Evolutionary conservation across 768 basidiomycete species (phyloP).

Genomic region (Leccinum barrowsii): DNA sequence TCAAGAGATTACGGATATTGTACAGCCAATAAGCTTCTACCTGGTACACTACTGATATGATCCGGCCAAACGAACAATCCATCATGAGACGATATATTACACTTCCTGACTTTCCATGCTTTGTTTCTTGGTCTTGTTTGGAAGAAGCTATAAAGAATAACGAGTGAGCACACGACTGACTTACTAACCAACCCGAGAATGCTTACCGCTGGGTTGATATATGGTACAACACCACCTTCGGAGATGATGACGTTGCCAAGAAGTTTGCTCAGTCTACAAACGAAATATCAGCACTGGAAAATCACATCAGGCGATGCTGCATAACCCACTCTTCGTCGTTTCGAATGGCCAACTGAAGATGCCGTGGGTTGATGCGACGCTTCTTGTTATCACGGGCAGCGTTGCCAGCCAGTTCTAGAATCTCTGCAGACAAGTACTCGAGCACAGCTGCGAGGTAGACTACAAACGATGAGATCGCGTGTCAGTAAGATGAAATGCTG

Average conservation of each 20-base stretch:
- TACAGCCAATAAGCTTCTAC: conserved; percentile 5
- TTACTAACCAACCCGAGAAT: background rate
- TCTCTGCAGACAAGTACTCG: conserved; percentile 90
- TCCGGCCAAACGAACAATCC: background rate
- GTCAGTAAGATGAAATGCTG: conserved; percentile 10
- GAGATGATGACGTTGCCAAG: conserved; percentile 87
- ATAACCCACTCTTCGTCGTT: conserved; percentile 81
- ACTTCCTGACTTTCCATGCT: conserved; percentile 33
- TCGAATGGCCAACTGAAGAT: conserved; percentile 90
- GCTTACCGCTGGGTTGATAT: conserved; percentile 61
- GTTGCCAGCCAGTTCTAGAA: conserved; percentile 89
- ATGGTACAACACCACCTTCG: conserved; percentile 90
- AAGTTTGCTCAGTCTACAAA: conserved; percentile 59
- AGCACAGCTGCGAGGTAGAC: conserved; percentile 92
- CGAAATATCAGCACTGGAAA: background rate
- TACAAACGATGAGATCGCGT: conserved; percentile 21
- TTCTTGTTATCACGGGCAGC: conserved; percentile 91
- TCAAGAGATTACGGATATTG: background rate
- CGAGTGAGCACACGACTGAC: background rate
- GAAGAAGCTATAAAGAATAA: conserved; percentile 22
- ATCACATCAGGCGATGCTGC: background rate
- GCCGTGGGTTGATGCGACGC: conserved; percentile 93
- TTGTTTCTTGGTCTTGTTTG: conserved; percentile 30
- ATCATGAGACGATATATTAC: conserved; percentile 11
- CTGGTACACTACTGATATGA: conserved; percentile 7